Evolutionary conservation across 192 early-diverging fungal species (phyloP).

Genomic region (Radiomyces spectabilis): DNA sequence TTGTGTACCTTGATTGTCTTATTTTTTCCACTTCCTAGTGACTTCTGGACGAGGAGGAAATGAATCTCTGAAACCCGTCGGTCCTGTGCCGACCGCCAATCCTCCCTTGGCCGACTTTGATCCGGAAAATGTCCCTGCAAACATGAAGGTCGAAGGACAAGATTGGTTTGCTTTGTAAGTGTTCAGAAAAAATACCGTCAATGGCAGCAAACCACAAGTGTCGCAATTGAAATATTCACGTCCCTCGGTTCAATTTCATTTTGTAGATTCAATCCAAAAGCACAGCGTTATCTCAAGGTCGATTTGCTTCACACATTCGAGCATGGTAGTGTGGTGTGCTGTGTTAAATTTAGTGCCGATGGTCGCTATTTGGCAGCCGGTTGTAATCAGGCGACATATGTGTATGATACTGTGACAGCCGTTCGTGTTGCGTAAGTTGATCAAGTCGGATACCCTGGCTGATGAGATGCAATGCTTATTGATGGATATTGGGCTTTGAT

Average conservation of each 20-base stretch:
- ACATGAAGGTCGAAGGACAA: conserved; percentile 65
- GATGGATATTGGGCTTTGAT: neutral
- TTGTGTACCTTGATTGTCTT: too few relatives aligned
- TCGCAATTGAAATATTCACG: too few relatives aligned
- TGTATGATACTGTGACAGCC: conserved; percentile 55
- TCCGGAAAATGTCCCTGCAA: conserved; percentile 64
- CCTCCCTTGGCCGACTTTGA: conserved; percentile 63
- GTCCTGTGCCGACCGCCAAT: neutral
- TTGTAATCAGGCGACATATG: conserved; percentile 83
- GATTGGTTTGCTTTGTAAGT: conserved; percentile 86
- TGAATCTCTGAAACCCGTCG: neutral
- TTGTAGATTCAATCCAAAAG: conserved; percentile 56
- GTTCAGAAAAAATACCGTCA: too few relatives aligned
- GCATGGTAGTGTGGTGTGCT: conserved; percentile 85
- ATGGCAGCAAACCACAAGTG: too few relatives aligned
- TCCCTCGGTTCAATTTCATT: too few relatives aligned
- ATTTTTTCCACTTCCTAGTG: neutral
- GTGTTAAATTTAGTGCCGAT: conserved; percentile 89
- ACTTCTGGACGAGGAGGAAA: neutral
- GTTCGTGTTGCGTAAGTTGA: conserved; percentile 7
- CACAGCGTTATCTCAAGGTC: conserved; percentile 51
- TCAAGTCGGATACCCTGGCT: too few relatives aligned
- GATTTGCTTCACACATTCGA: conserved; percentile 55
- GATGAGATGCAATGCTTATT: neutral
- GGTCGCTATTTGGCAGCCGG: conserved; percentile 90